A percentile compares a stretch with the other conserved stretches of the same genome.
Conservation (phyloP, 805 yeast genomes). For the Hanseniaspora meyeri region DNA sequence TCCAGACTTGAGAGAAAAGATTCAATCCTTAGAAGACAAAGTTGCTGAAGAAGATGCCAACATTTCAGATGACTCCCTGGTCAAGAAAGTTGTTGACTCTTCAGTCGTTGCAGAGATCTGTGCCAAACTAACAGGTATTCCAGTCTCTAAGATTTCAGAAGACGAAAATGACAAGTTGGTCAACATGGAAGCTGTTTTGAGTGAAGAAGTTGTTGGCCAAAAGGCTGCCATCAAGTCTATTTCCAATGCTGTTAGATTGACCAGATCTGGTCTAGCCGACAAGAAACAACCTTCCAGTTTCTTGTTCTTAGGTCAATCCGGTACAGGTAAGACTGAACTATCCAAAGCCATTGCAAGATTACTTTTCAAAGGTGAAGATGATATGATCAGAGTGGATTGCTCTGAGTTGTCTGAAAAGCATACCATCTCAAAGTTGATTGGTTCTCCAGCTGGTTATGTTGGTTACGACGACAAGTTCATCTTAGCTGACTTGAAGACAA, state of each 20-base stretch:
- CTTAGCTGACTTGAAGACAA: constrained; percentile 76
- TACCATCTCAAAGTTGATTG: constrained; percentile 86
- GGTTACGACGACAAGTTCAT: constrained; percentile 98
- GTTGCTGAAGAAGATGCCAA: constrained; percentile 66
- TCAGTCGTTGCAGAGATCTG: constrained; percentile 95
- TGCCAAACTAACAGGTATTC: constrained; percentile 92
- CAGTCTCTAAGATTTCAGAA: constrained; percentile 85
- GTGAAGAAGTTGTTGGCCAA: constrained; percentile 86
- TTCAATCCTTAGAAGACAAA: constrained; percentile 58
- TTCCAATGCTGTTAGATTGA: constrained; percentile 82
- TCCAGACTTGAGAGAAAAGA: constrained; percentile 74
- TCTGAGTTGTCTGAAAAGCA: constrained; percentile 92
- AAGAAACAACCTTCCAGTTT: constrained; percentile 96
- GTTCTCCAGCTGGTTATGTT: constrained; percentile 95
- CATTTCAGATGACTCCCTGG: constrained; percentile 49
- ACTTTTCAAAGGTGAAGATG: constrained; percentile 88
- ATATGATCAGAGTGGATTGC: constrained; percentile 95
- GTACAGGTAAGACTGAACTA: constrained; percentile 96
- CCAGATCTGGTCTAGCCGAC: constrained; percentile 88
- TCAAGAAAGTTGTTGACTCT: constrained; percentile 80
- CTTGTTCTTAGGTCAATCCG: constrained; percentile 86
- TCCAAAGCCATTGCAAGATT: constrained; percentile 96
- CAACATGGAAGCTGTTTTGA: constrained; percentile 80
- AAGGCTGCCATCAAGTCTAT: constrained; percentile 92
- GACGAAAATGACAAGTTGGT: constrained; percentile 90